These are phyloP conservation scores for Malus asiatica DNA, from an alignment of 306 rosid genomes.

Conservation along the genomic window DNA sequence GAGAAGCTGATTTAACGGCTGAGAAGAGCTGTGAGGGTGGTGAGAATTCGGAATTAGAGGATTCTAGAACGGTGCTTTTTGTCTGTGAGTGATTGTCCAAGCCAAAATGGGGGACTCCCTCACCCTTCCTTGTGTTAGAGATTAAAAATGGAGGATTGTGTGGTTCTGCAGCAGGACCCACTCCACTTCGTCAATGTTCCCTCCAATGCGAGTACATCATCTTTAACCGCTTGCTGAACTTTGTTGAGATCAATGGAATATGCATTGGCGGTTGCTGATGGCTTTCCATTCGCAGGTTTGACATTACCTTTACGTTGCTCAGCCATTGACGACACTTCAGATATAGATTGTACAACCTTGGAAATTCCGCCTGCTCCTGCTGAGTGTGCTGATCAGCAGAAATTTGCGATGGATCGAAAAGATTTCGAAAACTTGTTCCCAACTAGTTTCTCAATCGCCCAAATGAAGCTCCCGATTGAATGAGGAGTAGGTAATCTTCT, in stretches of 20 bases:
- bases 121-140: too few species aligned
- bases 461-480: neutral
- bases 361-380: conserved; percentile 4
- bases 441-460: neutral
- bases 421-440: neutral
- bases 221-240: conserved; percentile 22
- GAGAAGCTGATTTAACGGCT: too few species aligned
- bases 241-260: conserved; percentile 19
- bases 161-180: too few species aligned
- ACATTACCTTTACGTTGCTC: conserved; percentile 15
- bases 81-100: too few species aligned
- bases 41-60: too few species aligned
- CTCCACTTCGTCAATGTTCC: neutral
- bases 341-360: neutral
- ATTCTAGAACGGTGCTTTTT: too few species aligned
- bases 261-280: conserved; percentile 5
- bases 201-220: conserved; percentile 22
- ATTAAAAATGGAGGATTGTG: too few species aligned
- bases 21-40: too few species aligned
- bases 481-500: too few species aligned
- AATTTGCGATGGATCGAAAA: neutral
- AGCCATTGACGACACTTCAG: conserved; percentile 13
- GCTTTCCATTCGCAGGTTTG: conserved; percentile 19
- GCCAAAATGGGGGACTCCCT: too few species aligned
- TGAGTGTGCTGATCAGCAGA: conserved; percentile 9